These are phyloP conservation scores for Musa itinerans DNA, from an alignment of 176 grass and related monocot genomes.

Conservation along the genomic window DNA sequence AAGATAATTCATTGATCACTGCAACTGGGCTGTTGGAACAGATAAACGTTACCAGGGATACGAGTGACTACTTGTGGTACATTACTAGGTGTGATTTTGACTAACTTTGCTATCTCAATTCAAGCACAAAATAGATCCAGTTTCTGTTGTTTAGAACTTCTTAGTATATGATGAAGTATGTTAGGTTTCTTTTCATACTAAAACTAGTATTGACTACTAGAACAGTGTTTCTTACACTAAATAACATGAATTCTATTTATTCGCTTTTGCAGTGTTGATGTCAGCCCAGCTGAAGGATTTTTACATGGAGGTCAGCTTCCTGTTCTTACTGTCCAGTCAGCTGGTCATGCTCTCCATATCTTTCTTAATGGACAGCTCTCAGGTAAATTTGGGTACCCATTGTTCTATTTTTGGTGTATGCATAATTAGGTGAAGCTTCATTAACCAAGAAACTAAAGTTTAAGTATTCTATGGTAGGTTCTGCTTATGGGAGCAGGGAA, in stretches of 20 bases:
- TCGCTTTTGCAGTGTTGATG: conserved; percentile 54
- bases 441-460: conserved; percentile 19
- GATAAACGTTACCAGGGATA: conserved; percentile 84
- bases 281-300: conserved; percentile 65
- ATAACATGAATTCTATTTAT: not conserved
- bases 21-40: conserved; percentile 85
- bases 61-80: conserved; percentile 96
- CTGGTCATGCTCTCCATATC: conserved; percentile 79
- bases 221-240: not conserved
- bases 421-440: not conserved
- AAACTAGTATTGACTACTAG: not conserved
- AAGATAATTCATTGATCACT: conserved; percentile 44
- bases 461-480: conserved; percentile 31
- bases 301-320: conserved; percentile 58
- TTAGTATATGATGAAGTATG: not conserved
- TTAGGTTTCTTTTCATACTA: not conserved
- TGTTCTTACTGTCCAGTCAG: conserved; percentile 70
- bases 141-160: not conserved
- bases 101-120: not conserved
- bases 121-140: not conserved
- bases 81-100: conserved; percentile 58
- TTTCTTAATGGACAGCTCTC: conserved; percentile 86
- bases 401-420: not conserved
- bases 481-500: conserved; percentile 95
- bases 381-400: conserved; percentile 34